Evolutionary conservation across 2,329 filamentous ascomycete genomes (phyloP).

Genomic region (Bisporella sp.): DNA sequence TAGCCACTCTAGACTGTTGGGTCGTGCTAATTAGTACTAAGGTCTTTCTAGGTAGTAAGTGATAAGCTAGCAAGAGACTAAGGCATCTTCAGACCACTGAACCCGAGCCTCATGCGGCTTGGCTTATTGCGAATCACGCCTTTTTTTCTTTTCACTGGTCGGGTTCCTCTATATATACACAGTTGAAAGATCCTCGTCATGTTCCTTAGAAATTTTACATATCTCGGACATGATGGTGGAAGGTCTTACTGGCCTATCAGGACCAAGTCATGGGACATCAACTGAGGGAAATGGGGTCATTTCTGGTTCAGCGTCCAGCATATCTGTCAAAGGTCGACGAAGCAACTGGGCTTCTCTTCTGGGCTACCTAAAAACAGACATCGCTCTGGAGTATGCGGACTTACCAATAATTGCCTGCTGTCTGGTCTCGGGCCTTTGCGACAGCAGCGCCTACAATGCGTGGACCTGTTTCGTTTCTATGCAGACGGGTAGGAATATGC

Average conservation of each 20-base stretch:
- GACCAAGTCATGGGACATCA: too few species aligned
- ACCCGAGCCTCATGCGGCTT: too few species aligned
- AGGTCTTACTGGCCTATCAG: not conserved
- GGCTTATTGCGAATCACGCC: too few species aligned
- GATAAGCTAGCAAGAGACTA: too few species aligned
- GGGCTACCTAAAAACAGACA: slow-evolving; percentile 21
- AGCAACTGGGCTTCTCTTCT: slow-evolving; percentile 6
- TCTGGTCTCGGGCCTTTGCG: slow-evolving; percentile 39
- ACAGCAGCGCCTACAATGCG: slow-evolving; percentile 39
- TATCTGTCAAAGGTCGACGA: slow-evolving; percentile 1
- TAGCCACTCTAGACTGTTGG: too few species aligned
- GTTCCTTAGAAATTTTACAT: not conserved
- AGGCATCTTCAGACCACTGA: too few species aligned
- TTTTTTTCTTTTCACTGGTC: too few species aligned
- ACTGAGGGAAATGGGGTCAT: too few species aligned
- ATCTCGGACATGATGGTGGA: not conserved
- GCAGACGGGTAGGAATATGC: slow-evolving; percentile 38
- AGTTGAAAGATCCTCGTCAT: not conserved
- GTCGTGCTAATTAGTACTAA: too few species aligned
- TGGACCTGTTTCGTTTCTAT: slow-evolving; percentile 43
- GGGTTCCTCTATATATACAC: too few species aligned
- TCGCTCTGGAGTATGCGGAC: slow-evolving; percentile 25
- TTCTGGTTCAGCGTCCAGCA: too few species aligned
- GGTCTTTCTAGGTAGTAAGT: too few species aligned
- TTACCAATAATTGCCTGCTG: slow-evolving; percentile 35